Base-by-base conservation (phyloP, 163 green algal species). In the Coccomyxa subellipsoidea region DNA sequence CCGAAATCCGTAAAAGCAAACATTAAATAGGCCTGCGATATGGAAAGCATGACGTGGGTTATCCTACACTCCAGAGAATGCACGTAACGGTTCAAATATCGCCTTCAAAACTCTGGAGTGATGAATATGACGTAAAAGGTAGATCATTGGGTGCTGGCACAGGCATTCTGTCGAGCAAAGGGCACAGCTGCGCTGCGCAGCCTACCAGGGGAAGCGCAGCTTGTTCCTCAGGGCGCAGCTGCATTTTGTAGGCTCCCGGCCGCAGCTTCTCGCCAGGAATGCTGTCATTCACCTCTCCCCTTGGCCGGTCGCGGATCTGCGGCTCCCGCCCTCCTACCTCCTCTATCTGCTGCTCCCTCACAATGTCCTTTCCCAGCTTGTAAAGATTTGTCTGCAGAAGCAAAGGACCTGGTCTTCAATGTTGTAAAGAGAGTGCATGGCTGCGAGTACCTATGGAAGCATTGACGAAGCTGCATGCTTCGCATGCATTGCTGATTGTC, bases 211-310 rank as follows among this genome's bases (percentile, higher is more conserved):
- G 69, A 18, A 83, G 29, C 15, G 54, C 18, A 32, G 71, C 77
- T 47, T 83, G 81, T 29, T 92, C 88, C 7, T 81, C 53, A 40
- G 76, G n/a, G 27, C 84, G 73, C 79, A 92, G 75, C 81, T 89
- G 77, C 86, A 84, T 79, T 78, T 92, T 92, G 53, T 75, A 54
- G 0, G 84, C 84, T 34, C 76, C 79, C 38, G 79, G 86, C 23
- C 88, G 83, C 32, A 90, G 77, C 69, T 81, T 36, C 12, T 40
- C 35, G 18, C 69, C 75, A 6, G 84, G 84, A 9, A 82, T 81
- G 37, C 78, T 12, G 25, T 83, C 54, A 39, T 83, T 38, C 29
- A 38, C 39, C n/a, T 79, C 54, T 73, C 54, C 72, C 0, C 75
- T 47, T 6, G 79, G 81, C 54, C 81, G 29, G 1, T 81, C 76